A percentile compares a stretch with the other conserved stretches of the same genome.
Evolutionary conservation across 352 stramenopile genomes (phyloP).

Genomic region (Globisporangium sylvaticum): DNA sequence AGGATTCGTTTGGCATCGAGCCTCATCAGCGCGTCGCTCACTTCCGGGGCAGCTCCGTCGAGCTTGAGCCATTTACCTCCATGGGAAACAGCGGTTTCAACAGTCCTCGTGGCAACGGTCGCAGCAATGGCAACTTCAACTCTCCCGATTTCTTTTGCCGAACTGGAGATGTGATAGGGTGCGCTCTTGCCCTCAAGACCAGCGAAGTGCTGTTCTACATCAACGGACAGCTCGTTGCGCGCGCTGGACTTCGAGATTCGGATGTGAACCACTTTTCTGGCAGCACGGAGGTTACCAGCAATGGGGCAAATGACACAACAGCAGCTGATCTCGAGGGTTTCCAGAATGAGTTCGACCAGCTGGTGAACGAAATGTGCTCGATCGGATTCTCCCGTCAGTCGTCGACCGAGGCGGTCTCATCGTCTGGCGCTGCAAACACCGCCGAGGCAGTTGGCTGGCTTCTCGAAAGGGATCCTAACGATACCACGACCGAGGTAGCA

Average conservation of each 20-base stretch:
- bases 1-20: slow-evolving; percentile 43
- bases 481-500: not conserved
- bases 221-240: slow-evolving; percentile 43
- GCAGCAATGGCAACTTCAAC: slow-evolving; percentile 10
- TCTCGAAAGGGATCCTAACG: slow-evolving; percentile 18
- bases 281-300: not conserved
- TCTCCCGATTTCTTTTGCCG: slow-evolving; percentile 45
- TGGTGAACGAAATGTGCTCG: slow-evolving; percentile 48
- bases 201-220: slow-evolving; percentile 51
- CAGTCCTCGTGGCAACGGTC: slow-evolving; percentile 38
- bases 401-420: slow-evolving; percentile 35
- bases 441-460: slow-evolving; percentile 39
- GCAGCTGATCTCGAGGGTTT: not conserved
- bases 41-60: slow-evolving; percentile 21
- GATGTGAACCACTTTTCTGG: not conserved
- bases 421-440: slow-evolving; percentile 21
- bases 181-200: slow-evolving; percentile 26
- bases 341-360: slow-evolving; percentile 33
- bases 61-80: slow-evolving; percentile 20
- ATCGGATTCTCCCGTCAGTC: slow-evolving; percentile 43
- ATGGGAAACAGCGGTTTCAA: slow-evolving; percentile 16
- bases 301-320: not conserved
- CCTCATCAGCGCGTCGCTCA: slow-evolving; percentile 28
- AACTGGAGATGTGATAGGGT: slow-evolving; percentile 56
- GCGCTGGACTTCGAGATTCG: slow-evolving; percentile 4